These are phyloP conservation scores for Phylloporus scabripes DNA, from an alignment of 768 basidiomycete genomes.

Conservation along the genomic window DNA sequence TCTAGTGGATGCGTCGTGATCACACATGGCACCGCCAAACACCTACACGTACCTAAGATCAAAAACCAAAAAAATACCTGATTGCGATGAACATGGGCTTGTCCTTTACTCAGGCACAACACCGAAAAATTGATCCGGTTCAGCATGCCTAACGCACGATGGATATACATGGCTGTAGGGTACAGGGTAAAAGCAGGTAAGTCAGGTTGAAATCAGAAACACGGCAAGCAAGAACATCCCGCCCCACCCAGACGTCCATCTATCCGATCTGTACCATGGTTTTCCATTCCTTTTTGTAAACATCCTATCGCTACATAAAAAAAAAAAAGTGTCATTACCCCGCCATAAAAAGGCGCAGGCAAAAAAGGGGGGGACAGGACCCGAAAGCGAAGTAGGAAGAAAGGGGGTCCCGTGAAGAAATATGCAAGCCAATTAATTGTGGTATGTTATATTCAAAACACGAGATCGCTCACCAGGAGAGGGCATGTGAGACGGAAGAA, in stretches of 20 bases:
- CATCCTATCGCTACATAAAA: conserved; percentile 18
- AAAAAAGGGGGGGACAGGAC: background rate
- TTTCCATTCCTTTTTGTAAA: background rate
- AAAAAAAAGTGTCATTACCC: background rate
- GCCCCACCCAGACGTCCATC: background rate
- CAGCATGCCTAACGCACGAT: background rate
- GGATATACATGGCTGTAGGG: background rate
- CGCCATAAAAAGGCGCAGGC: background rate
- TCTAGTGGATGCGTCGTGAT: too few relatives aligned
- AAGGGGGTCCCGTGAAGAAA: background rate
- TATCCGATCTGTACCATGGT: background rate
- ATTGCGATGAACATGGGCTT: too few relatives aligned
- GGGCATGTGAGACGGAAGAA: background rate
- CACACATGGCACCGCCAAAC: too few relatives aligned
- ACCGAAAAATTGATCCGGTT: too few relatives aligned
- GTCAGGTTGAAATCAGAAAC: background rate
- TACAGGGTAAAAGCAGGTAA: background rate
- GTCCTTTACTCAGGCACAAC: too few relatives aligned
- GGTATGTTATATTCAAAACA: conserved; percentile 1
- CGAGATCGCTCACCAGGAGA: conserved; percentile 13
- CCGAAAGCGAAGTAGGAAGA: background rate
- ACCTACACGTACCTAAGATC: too few relatives aligned
- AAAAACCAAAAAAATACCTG: too few relatives aligned
- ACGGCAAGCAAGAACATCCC: background rate
- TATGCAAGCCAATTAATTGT: conserved; percentile 3